Base-by-base conservation (phyloP, 2,329 filamentous ascomycete genomes). In the Colletotrichum sp. region DNA sequence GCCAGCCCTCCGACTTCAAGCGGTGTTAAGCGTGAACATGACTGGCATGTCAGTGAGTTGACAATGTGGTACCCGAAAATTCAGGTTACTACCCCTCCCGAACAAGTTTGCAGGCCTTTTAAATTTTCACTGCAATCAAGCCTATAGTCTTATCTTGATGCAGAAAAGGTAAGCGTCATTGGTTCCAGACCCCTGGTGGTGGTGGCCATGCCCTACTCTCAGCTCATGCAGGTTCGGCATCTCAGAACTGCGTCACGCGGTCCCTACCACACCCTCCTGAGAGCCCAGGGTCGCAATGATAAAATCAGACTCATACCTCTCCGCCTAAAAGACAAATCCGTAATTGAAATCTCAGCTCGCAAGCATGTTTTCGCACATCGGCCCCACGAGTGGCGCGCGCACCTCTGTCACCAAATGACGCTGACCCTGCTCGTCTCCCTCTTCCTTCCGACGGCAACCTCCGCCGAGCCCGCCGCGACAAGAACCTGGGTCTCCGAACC, bases 401-500 rank as follows among this genome's bases (percentile, higher is more conserved):
- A 66, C 16, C n/a, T 16, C 28, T 7, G 8, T 26, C 10, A n/a
- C 10, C 21, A 9, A 18, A 72, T 72, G 73, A 73, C 15, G 24
- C 13, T 18, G 6, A 15, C 15, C 24, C 36, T 44, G n/a, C 16
- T 34, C 12, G 0, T 24, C n/a, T 44, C 24, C 12, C 2, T 59
- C 15, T 16, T 59, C 39, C 55, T 72, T 18, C 28, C 39, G 26
- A 39, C 39, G 9, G 16, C 15, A 16, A n/a, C 3, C 10, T 30
- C 18, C 28, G 52, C 55, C 15, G 16, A 15, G 18, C 4, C 26
- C 26, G 16, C 16, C 6, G 15, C 63, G 6, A 68, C 69, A 28
- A 59, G 36, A 13, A 55, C 26, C 36, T 76, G 74, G 74, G 65
- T 16, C 34, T 32, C 74, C 2, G 78, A 79, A 15, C 83, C 82